Base-by-base conservation (phyloP, 129 eudicot species). In the Centrapalus pauciflorus region DNA sequence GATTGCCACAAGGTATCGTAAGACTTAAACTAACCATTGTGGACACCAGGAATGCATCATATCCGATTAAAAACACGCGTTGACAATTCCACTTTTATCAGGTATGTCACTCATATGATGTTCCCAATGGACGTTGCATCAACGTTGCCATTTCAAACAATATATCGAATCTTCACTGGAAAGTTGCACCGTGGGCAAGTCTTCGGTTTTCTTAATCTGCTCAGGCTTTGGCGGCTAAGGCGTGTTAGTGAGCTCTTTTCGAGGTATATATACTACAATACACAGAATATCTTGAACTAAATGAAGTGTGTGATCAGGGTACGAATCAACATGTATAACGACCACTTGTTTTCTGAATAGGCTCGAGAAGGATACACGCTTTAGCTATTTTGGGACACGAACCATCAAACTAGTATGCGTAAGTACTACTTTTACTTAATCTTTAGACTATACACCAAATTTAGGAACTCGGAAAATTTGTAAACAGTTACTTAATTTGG, bases 51-150 rank as follows among this genome's bases (percentile, higher is more conserved):
- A 4, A 43, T 60, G 25, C 67, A 70, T 51, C 27, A 45, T 16
- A 45, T 13, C 52, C 5, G 4, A n/a, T 24, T 61, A 1, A 61
- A 61, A 38, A 38, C 37, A 61, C 19, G 28, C 20, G 21, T 34
- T 37, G 2, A 25, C 10, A 4, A 51, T 37, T 51, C 35, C 4
- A 7, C 11, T 10, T 45, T 32, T 62, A 63, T 61, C 41, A 89
- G 96, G 80, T 89, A 89, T 34, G 79, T 83, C 19, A 73, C 84
- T 5, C 87, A 79, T 67, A 72, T 85, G 67, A 67, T 85, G 88
- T 85, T 89, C 77, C 87, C 85, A 4, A 71, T 89, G 95, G 96
- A 89, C n/a, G 82, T 89, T 7, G 94, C 90, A 34, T 89, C 96
- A 2, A 85, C 95, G 6, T 70, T 89, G 8, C 96, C 96, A 34